A percentile compares a stretch with the other conserved stretches of the same genome.
Evolutionary conservation across 2,329 filamentous ascomycete species (phyloP).

Genomic region (Hymenotorrendiella dingleyae): DNA sequence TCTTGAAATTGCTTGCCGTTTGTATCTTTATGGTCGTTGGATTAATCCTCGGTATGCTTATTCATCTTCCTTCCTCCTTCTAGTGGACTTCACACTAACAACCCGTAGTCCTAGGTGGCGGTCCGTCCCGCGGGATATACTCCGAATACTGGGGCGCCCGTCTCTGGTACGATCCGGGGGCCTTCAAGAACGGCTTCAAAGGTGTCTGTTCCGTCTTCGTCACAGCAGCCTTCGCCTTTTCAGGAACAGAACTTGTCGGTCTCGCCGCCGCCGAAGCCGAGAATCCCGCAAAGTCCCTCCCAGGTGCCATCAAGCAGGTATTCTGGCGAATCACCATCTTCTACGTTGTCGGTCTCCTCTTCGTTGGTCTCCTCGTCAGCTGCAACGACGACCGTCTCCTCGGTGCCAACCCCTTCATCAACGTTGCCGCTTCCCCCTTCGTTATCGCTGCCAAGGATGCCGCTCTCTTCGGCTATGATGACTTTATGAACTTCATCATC

Average conservation of each 20-base stretch:
- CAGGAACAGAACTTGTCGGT: constrained; percentile 68
- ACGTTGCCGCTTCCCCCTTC: constrained; percentile 77
- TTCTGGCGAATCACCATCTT: constrained; percentile 81
- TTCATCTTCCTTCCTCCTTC: background rate
- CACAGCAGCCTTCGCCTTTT: constrained; percentile 68
- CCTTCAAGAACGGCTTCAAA: constrained; percentile 76
- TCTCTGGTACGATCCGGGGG: constrained; percentile 73
- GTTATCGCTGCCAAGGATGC: constrained; percentile 86
- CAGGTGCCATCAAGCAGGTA: constrained; percentile 82
- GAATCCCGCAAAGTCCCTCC: constrained; percentile 72
- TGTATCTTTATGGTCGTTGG: constrained; percentile 72
- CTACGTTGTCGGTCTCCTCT: constrained; percentile 2
- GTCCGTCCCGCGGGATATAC: constrained; percentile 59
- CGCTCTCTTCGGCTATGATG: constrained; percentile 73
- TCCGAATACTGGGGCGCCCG: constrained; percentile 56
- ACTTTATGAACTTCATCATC: constrained; percentile 88
- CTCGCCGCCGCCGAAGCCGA: constrained; percentile 70
- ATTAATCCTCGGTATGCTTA: constrained; percentile 11
- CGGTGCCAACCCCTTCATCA: constrained; percentile 44
- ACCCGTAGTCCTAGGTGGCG: constrained; percentile 62
- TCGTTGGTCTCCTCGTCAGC: constrained; percentile 32
- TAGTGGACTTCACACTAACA: constrained; percentile 5
- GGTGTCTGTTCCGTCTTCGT: constrained; percentile 72
- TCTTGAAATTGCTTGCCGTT: constrained; percentile 78
- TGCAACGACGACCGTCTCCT: constrained; percentile 62